These are phyloP conservation scores for Dactylellina sp. DNA, from an alignment of 2,329 filamentous ascomycete genomes.

Conservation along the genomic window DNA sequence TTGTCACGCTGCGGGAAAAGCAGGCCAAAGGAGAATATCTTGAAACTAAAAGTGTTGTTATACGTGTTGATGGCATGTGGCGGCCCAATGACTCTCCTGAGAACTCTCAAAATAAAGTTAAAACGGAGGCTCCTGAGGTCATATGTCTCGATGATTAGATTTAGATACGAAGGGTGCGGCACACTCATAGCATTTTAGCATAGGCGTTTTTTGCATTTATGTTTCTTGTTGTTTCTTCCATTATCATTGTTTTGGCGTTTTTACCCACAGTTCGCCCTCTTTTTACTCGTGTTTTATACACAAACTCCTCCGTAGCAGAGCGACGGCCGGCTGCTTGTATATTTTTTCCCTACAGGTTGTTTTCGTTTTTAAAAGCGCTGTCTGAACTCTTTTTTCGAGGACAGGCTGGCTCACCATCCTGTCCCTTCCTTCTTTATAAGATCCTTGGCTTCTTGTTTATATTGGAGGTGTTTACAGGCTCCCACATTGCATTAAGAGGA, in stretches of 20 bases:
- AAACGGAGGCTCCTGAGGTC: conserved; percentile 23
- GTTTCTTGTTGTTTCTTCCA: neutral
- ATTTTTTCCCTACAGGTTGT: neutral
- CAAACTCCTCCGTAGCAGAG: too few species aligned
- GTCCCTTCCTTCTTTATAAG: too few species aligned
- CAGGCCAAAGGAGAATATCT: conserved; percentile 65
- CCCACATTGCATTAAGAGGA: too few species aligned
- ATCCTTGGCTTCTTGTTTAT: too few species aligned
- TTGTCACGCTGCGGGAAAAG: conserved; percentile 67
- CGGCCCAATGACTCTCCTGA: conserved; percentile 65
- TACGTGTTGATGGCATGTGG: conserved; percentile 76
- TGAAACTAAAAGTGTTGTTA: conserved; percentile 71
- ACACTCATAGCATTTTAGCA: conserved; percentile 1
- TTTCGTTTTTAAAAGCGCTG: neutral
- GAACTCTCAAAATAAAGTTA: conserved; percentile 56
- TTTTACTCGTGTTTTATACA: too few species aligned
- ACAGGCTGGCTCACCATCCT: too few species aligned
- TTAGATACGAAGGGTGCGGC: neutral
- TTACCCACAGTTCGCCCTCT: too few species aligned
- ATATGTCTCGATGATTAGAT: conserved; percentile 53
- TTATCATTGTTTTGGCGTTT: neutral
- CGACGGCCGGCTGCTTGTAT: too few species aligned
- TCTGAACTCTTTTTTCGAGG: too few species aligned
- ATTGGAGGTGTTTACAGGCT: too few species aligned
- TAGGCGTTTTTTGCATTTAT: neutral